Evolutionary conservation across 441 rosid genomes (phyloP), one percentile per base, ranked within the genome.

Genomic region (Sinapis alba): DNA sequence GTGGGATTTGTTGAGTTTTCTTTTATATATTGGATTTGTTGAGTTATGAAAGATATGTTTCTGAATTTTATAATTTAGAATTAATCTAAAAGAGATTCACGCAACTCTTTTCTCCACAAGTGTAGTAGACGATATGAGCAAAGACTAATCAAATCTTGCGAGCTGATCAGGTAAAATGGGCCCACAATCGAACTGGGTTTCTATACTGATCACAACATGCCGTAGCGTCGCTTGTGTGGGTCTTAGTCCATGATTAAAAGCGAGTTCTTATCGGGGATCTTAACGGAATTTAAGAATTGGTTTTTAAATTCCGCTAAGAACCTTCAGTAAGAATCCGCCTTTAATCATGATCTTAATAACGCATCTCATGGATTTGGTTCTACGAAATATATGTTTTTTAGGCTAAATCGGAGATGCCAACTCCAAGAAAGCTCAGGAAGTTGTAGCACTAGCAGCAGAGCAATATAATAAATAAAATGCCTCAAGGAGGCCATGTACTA

Each of bases 1-100:
- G 61, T 18, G 43, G 43, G 71, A 27, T 66, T 66, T 66, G 59
- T 36, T 62, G 67, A 20, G n/a, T n/a, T n/a, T n/a, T n/a, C n/a
- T n/a, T n/a, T n/a, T n/a, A n/a, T n/a, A n/a, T n/a, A n/a, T n/a
- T n/a, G 43, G 71, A 27, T 66, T 66, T 66, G 59, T 41, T 41
- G 47, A 41, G 38, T 66, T 4, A 18, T 28, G 16, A 66, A 30
- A 50, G 27, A 66, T 66, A 66, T 12, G 71, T 66, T 28, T 11
- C 60, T 24, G 34, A 50, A 28, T 11, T 66, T 18, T 28, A 18
- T 50, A 57, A 57, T 57, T 21, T 13, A 27, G 15, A 27, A 6
- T 24, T n/a, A n/a, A n/a, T 3, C 56, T 64, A 64, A 64, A 43
- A 64, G 23, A 43, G 36, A 43, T 65, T 45, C 69, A 65, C 21